A percentile compares a stretch with the other conserved stretches of the same genome.
Evolutionary conservation across 2,329 filamentous ascomycete genomes (phyloP).

Genomic region (Venturia asperata): DNA sequence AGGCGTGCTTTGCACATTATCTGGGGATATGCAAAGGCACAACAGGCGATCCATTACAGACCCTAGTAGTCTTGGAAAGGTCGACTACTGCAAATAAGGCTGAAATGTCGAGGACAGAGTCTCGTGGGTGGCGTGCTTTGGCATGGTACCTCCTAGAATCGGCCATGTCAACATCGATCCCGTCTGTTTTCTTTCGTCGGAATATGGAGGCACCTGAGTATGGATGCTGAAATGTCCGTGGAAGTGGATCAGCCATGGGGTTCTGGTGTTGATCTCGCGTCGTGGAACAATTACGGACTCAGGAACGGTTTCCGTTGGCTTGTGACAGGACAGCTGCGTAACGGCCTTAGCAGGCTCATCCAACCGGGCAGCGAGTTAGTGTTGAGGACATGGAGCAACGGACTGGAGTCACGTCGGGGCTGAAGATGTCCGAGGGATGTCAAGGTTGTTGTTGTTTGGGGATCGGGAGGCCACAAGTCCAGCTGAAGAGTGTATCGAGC

Average conservation of each 20-base stretch:
- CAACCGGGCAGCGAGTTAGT: background rate
- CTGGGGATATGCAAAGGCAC: conserved; percentile 7
- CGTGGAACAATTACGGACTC: background rate
- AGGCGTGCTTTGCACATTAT: background rate
- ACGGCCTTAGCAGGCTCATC: background rate
- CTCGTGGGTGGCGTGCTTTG: background rate
- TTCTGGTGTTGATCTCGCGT: background rate
- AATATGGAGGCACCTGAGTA: background rate
- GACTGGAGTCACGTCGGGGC: background rate
- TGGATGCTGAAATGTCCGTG: background rate
- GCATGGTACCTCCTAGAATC: background rate
- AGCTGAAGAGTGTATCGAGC: background rate
- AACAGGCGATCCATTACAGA: background rate
- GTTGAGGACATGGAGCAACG: background rate
- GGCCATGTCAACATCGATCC: background rate
- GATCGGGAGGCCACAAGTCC: background rate
- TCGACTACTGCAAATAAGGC: background rate
- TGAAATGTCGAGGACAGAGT: background rate
- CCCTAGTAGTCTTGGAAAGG: background rate
- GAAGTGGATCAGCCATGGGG: background rate
- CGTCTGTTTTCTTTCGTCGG: background rate
- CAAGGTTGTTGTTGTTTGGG: background rate
- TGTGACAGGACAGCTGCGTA: background rate
- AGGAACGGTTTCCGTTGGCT: background rate
- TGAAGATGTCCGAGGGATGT: background rate